phyloP scores from a whole-genome alignment of 2,329 filamentous ascomycete genomes.

The Fusarium hainanense region DNA sequence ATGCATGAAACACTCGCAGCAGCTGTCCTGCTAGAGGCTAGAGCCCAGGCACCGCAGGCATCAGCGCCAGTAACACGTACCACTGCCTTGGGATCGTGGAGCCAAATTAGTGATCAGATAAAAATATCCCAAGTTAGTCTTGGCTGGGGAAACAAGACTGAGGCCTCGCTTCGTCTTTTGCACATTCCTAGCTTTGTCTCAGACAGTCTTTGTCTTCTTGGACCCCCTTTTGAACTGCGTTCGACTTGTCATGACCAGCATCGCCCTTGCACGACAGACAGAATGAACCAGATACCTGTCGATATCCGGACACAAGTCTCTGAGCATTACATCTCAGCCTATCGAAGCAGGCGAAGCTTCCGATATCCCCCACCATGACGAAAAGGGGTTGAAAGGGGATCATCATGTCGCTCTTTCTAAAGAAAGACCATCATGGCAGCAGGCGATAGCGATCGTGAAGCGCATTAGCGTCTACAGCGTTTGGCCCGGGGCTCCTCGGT shows the following conservation, averaged over 20 bases:
- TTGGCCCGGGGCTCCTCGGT: conserved; percentile 28
- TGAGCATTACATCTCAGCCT: conserved; percentile 22
- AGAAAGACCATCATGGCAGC: conserved; percentile 24
- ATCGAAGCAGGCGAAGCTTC: conserved; percentile 28
- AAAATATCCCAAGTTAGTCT: conserved; percentile 24
- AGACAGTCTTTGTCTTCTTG: conserved; percentile 17
- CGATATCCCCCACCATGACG: conserved; percentile 12
- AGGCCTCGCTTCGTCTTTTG: conserved; percentile 27
- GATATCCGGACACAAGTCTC: conserved; percentile 32
- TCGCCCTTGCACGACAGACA: conserved; percentile 28
- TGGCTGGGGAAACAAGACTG: conserved; percentile 9
- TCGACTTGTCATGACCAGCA: conserved; percentile 36
- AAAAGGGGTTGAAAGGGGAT: conserved; percentile 20
- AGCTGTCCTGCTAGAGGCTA: conserved; percentile 24
- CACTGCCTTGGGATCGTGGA: conserved; percentile 35
- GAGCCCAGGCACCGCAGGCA: conserved; percentile 27
- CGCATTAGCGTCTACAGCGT: conserved; percentile 30
- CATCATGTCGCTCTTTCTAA: conserved; percentile 17
- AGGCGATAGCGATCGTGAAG: conserved; percentile 26
- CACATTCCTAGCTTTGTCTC: conserved; percentile 34
- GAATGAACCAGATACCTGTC: conserved; percentile 22
- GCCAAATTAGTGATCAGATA: conserved; percentile 11
- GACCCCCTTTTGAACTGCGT: conserved; percentile 8
- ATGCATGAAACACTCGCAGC: conserved; percentile 39
- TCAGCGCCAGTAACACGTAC: conserved; percentile 29